Evolutionary conservation across 495 filamentous ascomycete species (phyloP), one percentile per base, ranked within the genome.

Genomic region (Oidiodendron maius): DNA sequence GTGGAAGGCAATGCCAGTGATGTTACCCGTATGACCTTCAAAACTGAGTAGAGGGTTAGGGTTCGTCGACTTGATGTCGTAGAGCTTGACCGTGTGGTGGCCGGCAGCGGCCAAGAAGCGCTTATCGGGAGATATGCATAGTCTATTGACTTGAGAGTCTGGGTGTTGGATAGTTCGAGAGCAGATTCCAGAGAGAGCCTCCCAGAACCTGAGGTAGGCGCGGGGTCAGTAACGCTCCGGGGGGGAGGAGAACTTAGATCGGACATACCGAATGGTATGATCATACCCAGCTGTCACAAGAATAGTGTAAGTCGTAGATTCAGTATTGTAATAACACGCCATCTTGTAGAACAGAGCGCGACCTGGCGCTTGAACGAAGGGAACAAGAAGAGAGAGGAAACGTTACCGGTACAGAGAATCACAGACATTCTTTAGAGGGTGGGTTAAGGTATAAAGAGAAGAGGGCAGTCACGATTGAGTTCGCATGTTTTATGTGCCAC

Each of bases 51-150:
- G 76, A 0, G 91, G 87, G 47, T 89, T 90, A 2, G 93, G 89
- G 57, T 97, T 96, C 5, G 89, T 89, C 2, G 90, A 95, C 61
- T 93, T 93, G 73, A 96, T 93, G 55, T 97, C 94, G 69, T 93
- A 98, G 34, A 98, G 84, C 67, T 96, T 96, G 54, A 98, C 87
- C 44, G 84, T 89, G 60, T 89, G 89, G 63, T 95, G 89, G 28
- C 93, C 94, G 0, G 94, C 93, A 0, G 93, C 94, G 3, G 93
- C 93, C 47, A 98, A 83, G 64, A 83, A 96, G 32, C 89, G 84
- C 66, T 98, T 98, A 69, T 98, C 93, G 43, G 94, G 93, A 4
- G 93, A 96, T 56, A 98, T 98, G 65, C 91, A 97, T 2, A 98
- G 86, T 16, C 93, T 86, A 64, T 98, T 98, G 56, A 98, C 93